A percentile compares a stretch with the other conserved stretches of the same genome.
Conservation (phyloP, 2,329 filamentous ascomycete species). For the Sclerotinia borealis region DNA sequence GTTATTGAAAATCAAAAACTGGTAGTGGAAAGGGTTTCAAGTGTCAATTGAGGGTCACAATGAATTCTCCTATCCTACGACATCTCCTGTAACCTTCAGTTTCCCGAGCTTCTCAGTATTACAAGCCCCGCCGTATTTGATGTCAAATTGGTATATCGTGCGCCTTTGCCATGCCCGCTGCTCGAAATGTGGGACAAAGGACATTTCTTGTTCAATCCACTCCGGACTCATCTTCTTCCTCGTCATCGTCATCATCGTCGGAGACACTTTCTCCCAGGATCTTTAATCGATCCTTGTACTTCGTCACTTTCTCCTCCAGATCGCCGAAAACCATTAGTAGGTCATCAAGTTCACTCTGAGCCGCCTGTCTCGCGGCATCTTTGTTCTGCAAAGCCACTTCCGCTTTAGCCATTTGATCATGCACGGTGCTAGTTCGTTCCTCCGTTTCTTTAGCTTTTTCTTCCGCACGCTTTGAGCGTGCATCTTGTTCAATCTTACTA, state of each 20-base stretch:
- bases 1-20: neutral
- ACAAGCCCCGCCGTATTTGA: neutral
- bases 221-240: slow-evolving; percentile 20
- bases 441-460: slow-evolving; percentile 41
- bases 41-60: neutral
- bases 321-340: slow-evolving; percentile 76
- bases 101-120: neutral
- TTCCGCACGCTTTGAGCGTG: slow-evolving; percentile 28
- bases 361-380: slow-evolving; percentile 55
- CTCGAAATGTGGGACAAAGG: neutral
- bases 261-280: slow-evolving; percentile 66
- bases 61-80: neutral
- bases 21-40: neutral
- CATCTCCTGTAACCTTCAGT: neutral
- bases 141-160: neutral
- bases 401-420: slow-evolving; percentile 31
- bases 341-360: slow-evolving; percentile 73
- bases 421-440: slow-evolving; percentile 26
- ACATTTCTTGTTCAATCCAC: slow-evolving; percentile 5
- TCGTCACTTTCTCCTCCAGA: slow-evolving; percentile 67
- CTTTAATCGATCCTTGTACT: slow-evolving; percentile 55
- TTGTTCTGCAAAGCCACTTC: slow-evolving; percentile 38
- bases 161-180: neutral
- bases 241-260: slow-evolving; percentile 56
- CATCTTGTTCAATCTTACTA: slow-evolving; percentile 32